Evolutionary conservation across 208 protist genomes (phyloP).

Genomic region (Leishmania major): DNA sequence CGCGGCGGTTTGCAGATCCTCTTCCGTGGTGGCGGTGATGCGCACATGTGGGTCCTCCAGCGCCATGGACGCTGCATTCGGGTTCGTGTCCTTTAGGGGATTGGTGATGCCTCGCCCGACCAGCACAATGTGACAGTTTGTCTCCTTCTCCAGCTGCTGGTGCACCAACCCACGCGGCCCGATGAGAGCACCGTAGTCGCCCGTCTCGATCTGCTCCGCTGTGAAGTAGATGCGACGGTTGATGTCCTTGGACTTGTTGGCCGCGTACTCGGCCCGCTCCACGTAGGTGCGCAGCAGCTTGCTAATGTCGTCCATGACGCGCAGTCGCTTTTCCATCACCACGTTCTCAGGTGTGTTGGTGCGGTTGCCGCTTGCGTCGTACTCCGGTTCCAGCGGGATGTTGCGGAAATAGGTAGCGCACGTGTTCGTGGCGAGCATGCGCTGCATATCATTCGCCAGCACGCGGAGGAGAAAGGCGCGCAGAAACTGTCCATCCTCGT

Average conservation of each 20-base stretch:
- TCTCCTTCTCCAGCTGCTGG: conserved; percentile 87
- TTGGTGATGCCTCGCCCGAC: conserved; percentile 92
- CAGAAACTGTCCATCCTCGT: conserved; percentile 85
- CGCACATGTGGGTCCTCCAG: conserved; percentile 90
- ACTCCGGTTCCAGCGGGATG: conserved; percentile 76
- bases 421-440: conserved; percentile 60
- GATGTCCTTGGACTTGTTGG: conserved; percentile 73
- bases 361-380: conserved; percentile 76
- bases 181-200: conserved; percentile 88
- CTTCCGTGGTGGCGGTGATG: conserved; percentile 88
- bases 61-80: conserved; percentile 67
- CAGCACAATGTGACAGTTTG: conserved; percentile 91
- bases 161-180: conserved; percentile 89
- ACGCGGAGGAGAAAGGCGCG: conserved; percentile 81
- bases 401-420: conserved; percentile 82
- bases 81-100: conserved; percentile 82
- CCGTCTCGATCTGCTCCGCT: conserved; percentile 83
- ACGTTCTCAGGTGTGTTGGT: conserved; percentile 82
- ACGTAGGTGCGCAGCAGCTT: conserved; percentile 61
- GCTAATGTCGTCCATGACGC: conserved; percentile 76
- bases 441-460: conserved; percentile 74
- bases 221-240: conserved; percentile 90
- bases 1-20: conserved; percentile 82
- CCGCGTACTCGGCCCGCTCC: conserved; percentile 49
- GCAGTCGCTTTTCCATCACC: conserved; percentile 65